phyloP scores from a whole-genome alignment of 2,329 filamentous ascomycete species.

The Aspergillus sp. region DNA sequence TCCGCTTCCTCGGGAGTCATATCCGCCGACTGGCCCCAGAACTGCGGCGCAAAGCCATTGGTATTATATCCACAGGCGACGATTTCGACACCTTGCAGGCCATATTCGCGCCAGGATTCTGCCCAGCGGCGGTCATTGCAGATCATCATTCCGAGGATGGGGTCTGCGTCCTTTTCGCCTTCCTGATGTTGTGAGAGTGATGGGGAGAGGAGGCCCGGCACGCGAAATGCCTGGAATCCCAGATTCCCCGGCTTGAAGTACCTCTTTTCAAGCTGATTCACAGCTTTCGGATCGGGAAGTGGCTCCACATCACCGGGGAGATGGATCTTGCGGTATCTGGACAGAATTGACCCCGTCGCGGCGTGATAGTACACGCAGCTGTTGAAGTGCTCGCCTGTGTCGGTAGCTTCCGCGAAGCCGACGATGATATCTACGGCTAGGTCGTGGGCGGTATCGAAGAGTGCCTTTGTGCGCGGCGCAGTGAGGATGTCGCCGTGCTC shows the following conservation, averaged over 20 bases:
- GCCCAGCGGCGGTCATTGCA: conserved; percentile 59
- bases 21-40: conserved; percentile 45
- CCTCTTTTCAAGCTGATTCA: conserved; percentile 58
- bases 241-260: conserved; percentile 57
- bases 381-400: conserved; percentile 53
- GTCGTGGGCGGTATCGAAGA: conserved; percentile 53
- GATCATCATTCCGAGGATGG: conserved; percentile 58
- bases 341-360: conserved; percentile 43
- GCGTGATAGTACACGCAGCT: conserved; percentile 55
- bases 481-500: conserved; percentile 49
- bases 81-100: conserved; percentile 54
- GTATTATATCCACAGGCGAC: conserved; percentile 56
- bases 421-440: conserved; percentile 54
- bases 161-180: conserved; percentile 43
- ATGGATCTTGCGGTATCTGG: conserved; percentile 59
- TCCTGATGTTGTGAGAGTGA: background rate
- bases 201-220: conserved; percentile 46
- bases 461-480: conserved; percentile 48
- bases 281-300: conserved; percentile 49
- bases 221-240: conserved; percentile 57
- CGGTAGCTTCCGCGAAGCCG: conserved; percentile 55
- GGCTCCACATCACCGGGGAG: conserved; percentile 57
- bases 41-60: conserved; percentile 50
- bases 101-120: conserved; percentile 56
- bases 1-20: conserved; percentile 51